These are phyloP conservation scores for Cordyceps javanica DNA, from an alignment of 2,329 filamentous ascomycete genomes.

Conservation along the genomic window DNA sequence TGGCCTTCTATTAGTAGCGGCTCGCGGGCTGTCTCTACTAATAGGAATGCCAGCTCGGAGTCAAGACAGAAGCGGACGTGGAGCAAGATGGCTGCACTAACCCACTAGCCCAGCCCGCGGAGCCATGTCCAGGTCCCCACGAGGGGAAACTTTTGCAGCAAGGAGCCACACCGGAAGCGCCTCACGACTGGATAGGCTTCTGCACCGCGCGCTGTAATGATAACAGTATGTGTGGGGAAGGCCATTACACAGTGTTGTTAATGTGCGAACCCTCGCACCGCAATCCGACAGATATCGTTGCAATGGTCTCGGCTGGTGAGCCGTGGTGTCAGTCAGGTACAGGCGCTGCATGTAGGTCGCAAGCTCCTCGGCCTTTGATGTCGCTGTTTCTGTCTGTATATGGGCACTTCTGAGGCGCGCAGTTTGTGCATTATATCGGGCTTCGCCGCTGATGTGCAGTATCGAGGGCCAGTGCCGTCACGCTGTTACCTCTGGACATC, in stretches of 20 bases:
- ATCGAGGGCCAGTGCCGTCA: neutral
- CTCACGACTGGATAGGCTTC: conserved; percentile 4
- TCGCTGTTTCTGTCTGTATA: neutral
- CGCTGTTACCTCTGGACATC: neutral
- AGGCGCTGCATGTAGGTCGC: neutral
- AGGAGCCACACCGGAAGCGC: neutral
- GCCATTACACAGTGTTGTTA: neutral
- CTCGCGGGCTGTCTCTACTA: neutral
- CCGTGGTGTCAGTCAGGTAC: neutral
- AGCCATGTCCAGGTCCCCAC: neutral
- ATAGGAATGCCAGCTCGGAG: neutral
- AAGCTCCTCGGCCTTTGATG: neutral
- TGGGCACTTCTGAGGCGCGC: neutral
- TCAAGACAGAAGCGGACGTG: conserved; percentile 3
- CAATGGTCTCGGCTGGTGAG: neutral
- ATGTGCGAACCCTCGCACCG: neutral
- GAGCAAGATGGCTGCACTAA: conserved; percentile 7
- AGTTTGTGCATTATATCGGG: neutral
- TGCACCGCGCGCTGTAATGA: neutral
- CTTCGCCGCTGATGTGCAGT: neutral
- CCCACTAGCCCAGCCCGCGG: neutral
- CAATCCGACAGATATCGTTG: neutral
- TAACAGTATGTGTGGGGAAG: neutral
- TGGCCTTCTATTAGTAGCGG: neutral
- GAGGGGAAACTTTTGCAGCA: conserved; percentile 1